Percentiles rank a stretch among this genome's conserved stretches.
These are phyloP conservation scores for Venturia effusa DNA, from an alignment of 2,329 filamentous ascomycete genomes.

Conservation along the genomic window DNA sequence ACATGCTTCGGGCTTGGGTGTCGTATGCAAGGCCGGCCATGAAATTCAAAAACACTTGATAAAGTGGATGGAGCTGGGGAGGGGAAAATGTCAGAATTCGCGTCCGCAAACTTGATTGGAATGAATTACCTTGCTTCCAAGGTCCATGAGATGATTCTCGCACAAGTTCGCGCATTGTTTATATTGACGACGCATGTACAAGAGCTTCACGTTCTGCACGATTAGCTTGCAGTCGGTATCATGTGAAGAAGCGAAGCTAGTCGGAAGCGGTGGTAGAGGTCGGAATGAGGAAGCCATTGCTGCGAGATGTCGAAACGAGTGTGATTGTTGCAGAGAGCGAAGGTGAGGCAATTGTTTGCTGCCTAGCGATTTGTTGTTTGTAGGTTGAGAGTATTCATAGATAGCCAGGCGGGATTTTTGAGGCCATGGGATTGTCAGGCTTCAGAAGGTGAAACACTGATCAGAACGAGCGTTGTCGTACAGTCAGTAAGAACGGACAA, in stretches of 20 bases:
- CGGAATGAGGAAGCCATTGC: neutral
- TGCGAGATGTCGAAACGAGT: neutral
- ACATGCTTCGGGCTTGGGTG: slow-evolving; percentile 24
- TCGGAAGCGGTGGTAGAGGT: neutral
- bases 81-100: neutral
- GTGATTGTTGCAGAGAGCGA: neutral
- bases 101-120: neutral
- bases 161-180: slow-evolving; percentile 24
- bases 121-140: slow-evolving; percentile 10
- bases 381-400: neutral
- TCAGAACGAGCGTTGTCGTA: no score
- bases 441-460: neutral
- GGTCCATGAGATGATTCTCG: slow-evolving; percentile 18
- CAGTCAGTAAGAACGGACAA: neutral
- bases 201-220: slow-evolving; percentile 18
- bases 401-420: neutral
- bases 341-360: neutral
- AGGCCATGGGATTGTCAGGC: neutral
- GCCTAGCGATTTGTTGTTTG: neutral
- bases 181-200: slow-evolving; percentile 25
- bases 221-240: neutral
- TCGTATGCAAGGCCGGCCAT: slow-evolving; percentile 28
- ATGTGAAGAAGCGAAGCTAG: neutral
- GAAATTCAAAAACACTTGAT: slow-evolving; percentile 26
- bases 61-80: slow-evolving; percentile 25